Evolutionary conservation across 2,329 filamentous ascomycete genomes (phyloP).

Genomic region (Xylariaceae sp.): DNA sequence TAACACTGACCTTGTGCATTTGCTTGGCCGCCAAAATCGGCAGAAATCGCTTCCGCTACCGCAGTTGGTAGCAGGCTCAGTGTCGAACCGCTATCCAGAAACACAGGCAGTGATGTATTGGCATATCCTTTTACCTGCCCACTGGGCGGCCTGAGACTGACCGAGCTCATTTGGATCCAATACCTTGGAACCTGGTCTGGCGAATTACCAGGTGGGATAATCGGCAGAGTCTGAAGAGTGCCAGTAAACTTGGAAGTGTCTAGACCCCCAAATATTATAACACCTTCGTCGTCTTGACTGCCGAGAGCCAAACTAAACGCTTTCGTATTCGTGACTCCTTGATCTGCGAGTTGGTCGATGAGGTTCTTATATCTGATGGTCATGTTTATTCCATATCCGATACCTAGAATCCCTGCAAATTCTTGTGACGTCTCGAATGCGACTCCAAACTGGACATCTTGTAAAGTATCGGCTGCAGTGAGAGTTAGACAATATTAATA

Average conservation of each 20-base stretch:
- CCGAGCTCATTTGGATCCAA: constrained; percentile 46
- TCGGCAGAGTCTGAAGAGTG: constrained; percentile 54
- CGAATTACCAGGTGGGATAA: constrained; percentile 51
- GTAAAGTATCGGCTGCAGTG: constrained; percentile 36
- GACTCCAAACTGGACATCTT: constrained; percentile 61
- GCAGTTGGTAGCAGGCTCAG: constrained; percentile 61
- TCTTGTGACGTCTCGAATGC: constrained; percentile 48
- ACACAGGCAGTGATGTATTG: constrained; percentile 48
- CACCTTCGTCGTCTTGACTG: constrained; percentile 56
- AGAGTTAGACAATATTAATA: constrained; percentile 3
- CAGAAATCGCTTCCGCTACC: constrained; percentile 47
- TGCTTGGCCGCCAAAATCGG: constrained; percentile 43
- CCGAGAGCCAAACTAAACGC: constrained; percentile 65
- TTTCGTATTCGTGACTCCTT: constrained; percentile 54
- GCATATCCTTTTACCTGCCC: constrained; percentile 32
- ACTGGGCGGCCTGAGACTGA: constrained; percentile 39
- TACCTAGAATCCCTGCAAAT: constrained; percentile 64
- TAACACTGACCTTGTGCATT: constrained; percentile 18
- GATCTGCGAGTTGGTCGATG: constrained; percentile 45
- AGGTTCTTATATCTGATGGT: constrained; percentile 49
- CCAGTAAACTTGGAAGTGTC: constrained; percentile 63
- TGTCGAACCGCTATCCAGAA: constrained; percentile 69
- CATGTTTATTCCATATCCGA: constrained; percentile 59
- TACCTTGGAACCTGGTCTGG: constrained; percentile 52
- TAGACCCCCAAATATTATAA: constrained; percentile 64